phyloP scores from a whole-genome alignment of 495 filamentous ascomycete genomes.

The Podospora appendiculata region DNA sequence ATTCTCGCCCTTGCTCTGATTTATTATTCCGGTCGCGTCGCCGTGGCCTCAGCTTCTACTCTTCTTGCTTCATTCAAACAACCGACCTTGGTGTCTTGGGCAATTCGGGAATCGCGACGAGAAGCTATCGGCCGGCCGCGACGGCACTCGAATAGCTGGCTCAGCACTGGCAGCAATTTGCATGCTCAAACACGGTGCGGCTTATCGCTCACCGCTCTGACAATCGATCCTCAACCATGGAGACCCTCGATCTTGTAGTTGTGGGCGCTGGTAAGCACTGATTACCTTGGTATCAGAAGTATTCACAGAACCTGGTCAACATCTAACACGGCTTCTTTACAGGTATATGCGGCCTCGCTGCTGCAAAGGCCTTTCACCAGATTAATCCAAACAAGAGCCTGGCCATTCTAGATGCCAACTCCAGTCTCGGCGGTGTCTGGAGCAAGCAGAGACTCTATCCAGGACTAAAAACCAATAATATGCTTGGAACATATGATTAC shows the following conservation, averaged over 20 bases:
- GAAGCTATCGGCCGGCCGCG: too few relatives aligned
- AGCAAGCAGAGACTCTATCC: constrained; percentile 55
- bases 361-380: constrained; percentile 34
- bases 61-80: too few relatives aligned
- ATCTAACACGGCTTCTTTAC: neutral
- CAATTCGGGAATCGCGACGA: too few relatives aligned
- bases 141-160: too few relatives aligned
- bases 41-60: too few relatives aligned
- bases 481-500: constrained; percentile 61
- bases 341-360: constrained; percentile 36
- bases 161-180: too few relatives aligned
- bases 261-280: constrained; percentile 34
- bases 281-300: neutral
- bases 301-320: neutral
- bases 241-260: constrained; percentile 35
- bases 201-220: too few relatives aligned
- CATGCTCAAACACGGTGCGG: too few relatives aligned
- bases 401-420: constrained; percentile 29
- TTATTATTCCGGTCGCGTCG: too few relatives aligned
- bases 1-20: too few relatives aligned
- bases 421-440: constrained; percentile 63
- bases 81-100: too few relatives aligned
- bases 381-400: constrained; percentile 30
- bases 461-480: constrained; percentile 54
- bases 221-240: neutral